Conservation (phyloP, 225 moss, liverwort and hornwort species). For the Marchantia polymorpha region DNA sequence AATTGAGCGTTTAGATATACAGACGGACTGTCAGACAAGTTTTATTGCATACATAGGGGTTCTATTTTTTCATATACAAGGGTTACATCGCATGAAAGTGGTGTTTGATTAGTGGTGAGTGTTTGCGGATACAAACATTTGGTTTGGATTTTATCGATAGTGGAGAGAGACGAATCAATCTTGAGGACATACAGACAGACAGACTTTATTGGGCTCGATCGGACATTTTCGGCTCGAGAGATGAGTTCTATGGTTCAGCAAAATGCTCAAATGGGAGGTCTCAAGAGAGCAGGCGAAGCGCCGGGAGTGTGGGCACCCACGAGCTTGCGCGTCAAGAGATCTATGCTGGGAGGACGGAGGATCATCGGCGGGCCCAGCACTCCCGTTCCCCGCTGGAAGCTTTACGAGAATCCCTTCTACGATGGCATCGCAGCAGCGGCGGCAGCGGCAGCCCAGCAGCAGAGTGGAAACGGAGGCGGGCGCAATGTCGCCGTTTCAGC, state of each 20-base stretch:
- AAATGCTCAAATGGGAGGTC: slow-evolving; percentile 21
- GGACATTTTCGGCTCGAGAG: not conserved
- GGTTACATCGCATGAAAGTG: not conserved
- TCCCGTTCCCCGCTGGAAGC: slow-evolving; percentile 97
- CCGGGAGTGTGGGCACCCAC: slow-evolving; percentile 52
- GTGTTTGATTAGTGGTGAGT: slow-evolving; percentile 7
- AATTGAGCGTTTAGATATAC: not conserved
- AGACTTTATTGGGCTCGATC: not conserved
- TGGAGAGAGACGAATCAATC: slow-evolving; percentile 2
- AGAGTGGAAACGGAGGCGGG: slow-evolving; percentile 38
- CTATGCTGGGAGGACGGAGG: slow-evolving; percentile 63
- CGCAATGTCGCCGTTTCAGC: slow-evolving; percentile 68
- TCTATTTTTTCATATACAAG: not conserved
- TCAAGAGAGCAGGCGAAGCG: slow-evolving; percentile 29
- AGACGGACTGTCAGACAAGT: not conserved
- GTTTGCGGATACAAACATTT: slow-evolving; percentile 1
- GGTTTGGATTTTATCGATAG: not conserved
- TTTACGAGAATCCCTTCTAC: slow-evolving; percentile 82
- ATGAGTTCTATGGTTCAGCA: slow-evolving; percentile 27
- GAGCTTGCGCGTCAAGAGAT: slow-evolving; percentile 73
- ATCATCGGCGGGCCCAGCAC: slow-evolving; percentile 70
- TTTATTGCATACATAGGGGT: slow-evolving; percentile 1
- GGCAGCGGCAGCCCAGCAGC: slow-evolving; percentile 60
- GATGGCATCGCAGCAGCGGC: slow-evolving; percentile 95
- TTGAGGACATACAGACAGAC: not conserved